phyloP scores from a whole-genome alignment of 805 yeast genomes.

The Ogataea siamensis region DNA sequence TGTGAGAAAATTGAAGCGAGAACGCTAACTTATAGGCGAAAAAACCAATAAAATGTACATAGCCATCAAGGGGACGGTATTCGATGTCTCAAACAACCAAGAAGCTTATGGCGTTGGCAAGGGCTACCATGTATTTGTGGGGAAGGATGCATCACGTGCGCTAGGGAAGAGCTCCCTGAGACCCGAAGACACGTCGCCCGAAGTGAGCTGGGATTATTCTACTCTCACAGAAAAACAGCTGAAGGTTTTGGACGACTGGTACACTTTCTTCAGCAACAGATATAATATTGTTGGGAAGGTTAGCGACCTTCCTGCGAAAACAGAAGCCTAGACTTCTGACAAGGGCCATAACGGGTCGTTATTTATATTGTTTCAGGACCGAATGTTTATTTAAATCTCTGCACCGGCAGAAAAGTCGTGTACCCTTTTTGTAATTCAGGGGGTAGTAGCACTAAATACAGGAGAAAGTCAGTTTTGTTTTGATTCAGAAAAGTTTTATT shows the following conservation, averaged over 20 bases:
- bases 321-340: background rate
- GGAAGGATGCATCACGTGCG: conserved; percentile 75
- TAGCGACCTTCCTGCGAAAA: conserved; percentile 25
- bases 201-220: conserved; percentile 47
- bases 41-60: conserved; percentile 54
- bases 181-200: conserved; percentile 46
- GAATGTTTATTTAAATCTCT: background rate
- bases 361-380: background rate
- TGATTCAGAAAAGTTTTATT: conserved; percentile 9
- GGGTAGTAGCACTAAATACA: conserved; percentile 7
- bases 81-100: conserved; percentile 68
- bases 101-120: conserved; percentile 76
- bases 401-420: conserved; percentile 8
- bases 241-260: conserved; percentile 73
- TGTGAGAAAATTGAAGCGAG: conserved; percentile 13
- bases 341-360: background rate
- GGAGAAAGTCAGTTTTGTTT: conserved; percentile 6
- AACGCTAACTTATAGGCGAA: conserved; percentile 33
- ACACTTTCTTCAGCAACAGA: conserved; percentile 53
- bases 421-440: background rate
- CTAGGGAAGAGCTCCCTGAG: conserved; percentile 65
- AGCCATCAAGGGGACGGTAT: conserved; percentile 72
- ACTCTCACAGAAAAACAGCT: conserved; percentile 58
- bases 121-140: conserved; percentile 69
- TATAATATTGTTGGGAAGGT: conserved; percentile 46